Percentiles rank a stretch among this genome's conserved stretches.
phyloP scores from a whole-genome alignment of 768 basidiomycete genomes.

The Lentinula sp. region DNA sequence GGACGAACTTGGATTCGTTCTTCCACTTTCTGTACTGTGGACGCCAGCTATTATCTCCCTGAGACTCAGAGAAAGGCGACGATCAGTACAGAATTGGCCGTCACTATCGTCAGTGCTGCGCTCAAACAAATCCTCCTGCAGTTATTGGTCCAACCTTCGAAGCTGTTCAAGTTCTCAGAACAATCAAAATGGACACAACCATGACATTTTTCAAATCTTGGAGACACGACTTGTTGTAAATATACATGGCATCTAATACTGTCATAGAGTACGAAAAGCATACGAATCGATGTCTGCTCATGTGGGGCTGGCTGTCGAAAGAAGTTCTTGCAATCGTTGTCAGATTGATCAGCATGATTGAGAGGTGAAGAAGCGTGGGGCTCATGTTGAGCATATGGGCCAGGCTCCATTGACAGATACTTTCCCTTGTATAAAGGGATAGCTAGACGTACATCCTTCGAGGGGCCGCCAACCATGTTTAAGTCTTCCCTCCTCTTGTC shows the following conservation, averaged over 20 bases:
- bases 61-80: too few species aligned
- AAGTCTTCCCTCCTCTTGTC: not conserved
- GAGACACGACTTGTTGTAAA: not conserved
- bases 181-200: not conserved
- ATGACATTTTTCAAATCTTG: not conserved
- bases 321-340: not conserved
- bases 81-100: too few species aligned
- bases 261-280: not conserved
- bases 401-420: not conserved
- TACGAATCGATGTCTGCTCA: not conserved
- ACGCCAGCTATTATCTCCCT: too few species aligned
- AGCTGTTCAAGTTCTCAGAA: not conserved
- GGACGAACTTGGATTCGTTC: too few species aligned
- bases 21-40: too few species aligned
- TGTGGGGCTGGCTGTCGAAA: not conserved
- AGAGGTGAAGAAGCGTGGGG: too few species aligned
- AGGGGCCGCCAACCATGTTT: not conserved
- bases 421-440: not conserved
- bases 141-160: too few species aligned
- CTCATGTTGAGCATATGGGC: not conserved
- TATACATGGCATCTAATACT: too few species aligned
- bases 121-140: too few species aligned
- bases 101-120: too few species aligned
- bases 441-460: not conserved
- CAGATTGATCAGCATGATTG: not conserved